These are phyloP conservation scores for Cladophialophora bantiana DNA, from an alignment of 2,329 filamentous ascomycete genomes.

Conservation along the genomic window DNA sequence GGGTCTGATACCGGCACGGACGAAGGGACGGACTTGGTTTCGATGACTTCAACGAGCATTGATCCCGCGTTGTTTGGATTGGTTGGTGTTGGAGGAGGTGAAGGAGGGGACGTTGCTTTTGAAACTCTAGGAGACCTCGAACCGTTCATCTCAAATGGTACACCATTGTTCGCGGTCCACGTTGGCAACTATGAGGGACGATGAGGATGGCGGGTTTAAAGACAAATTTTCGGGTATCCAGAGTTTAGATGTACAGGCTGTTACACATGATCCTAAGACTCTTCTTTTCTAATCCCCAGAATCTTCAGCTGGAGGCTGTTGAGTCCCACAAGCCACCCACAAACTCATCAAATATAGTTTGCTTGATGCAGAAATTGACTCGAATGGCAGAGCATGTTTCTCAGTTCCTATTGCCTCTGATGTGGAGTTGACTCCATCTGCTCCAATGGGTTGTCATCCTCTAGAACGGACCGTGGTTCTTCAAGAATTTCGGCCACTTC, in stretches of 20 bases:
- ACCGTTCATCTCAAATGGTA: neutral
- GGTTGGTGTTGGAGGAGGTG: neutral
- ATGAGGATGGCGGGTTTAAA: neutral
- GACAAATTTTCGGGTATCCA: neutral
- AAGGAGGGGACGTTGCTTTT: neutral
- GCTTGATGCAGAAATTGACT: neutral
- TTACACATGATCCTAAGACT: neutral
- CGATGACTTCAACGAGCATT: conserved; percentile 22
- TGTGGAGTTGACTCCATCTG: neutral
- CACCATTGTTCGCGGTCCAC: neutral
- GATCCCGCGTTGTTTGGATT: conserved; percentile 19
- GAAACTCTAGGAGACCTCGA: conserved; percentile 1
- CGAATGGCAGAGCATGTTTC: too few species aligned
- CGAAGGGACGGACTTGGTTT: conserved; percentile 3
- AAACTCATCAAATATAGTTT: neutral
- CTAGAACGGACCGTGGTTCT: neutral
- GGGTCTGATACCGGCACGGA: conserved; percentile 3
- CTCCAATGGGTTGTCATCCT: neutral
- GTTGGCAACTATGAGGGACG: neutral
- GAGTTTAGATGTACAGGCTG: neutral
- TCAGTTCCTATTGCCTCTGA: neutral
- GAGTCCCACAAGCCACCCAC: neutral
- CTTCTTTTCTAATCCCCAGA: neutral
- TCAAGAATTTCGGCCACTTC: conserved; percentile 19
- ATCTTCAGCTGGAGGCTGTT: neutral